Evolutionary conservation across 2,329 filamentous ascomycete genomes (phyloP), one percentile per base, ranked within the genome.

Genomic region (Xylariomycetidae sp.): DNA sequence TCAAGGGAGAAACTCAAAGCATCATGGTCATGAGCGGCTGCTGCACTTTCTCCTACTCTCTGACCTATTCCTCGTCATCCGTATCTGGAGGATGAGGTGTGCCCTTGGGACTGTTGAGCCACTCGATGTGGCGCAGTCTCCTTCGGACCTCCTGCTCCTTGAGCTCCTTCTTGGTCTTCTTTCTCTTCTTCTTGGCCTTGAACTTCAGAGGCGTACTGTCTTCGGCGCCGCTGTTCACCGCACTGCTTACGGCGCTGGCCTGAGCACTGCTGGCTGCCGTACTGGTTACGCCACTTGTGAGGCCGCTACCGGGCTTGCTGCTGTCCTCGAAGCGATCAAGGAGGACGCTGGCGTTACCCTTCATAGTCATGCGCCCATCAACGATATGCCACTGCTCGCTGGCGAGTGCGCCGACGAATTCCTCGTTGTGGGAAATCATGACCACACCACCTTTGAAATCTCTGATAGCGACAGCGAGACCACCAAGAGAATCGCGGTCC

Each of bases 391-490:
- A 94, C 65, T 97, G 89, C 69, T 98, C 94, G 4, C 85, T 86
- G 65, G 92, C 92, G 9, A 98, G 80, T 3, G 90, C 90, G 39
- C 90, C 89, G 32, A 98, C 89, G 54, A 98, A 98, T 63, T 98
- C 92, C 58, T 97, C 89, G 76, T 98, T 97, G 69, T 98, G 92
- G 42, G 89, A 96, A 64, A 98, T 98, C 82, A 98, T 94, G 45
- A 98, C 89, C 3, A 98, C 92, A 62, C 92, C 92, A 48, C 92
- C 92, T 70, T 88, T 94, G 79, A 94, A 98, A 58, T 97, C 92
- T 49, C 89, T 87, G 54, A 98, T 97, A 47, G 92, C 92, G 25
- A 95, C 88, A n/a, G 92, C 89, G 35, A 98, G 77, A 62, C 90
- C 92, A 56, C 92, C 94, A 13, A 98, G 82, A 12, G 89, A 95